Base-by-base conservation (phyloP, 805 yeast species). In the Candida chauliodis region DNA sequence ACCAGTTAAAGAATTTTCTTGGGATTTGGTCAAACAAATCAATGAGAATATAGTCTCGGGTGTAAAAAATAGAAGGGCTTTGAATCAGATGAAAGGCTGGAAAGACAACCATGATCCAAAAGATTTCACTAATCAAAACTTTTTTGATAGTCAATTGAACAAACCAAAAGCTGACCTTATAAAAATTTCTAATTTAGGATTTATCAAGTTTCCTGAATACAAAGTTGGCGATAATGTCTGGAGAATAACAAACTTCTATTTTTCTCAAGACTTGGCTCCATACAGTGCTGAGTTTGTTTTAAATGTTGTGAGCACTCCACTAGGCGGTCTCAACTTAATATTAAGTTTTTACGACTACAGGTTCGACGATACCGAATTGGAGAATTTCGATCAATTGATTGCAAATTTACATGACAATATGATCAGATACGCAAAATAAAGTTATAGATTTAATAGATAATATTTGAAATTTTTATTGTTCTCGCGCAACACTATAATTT, bases 121-220 rank as follows among this genome's bases (percentile, higher is more conserved):
- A 25, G 43, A 38, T 5, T 48, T 52, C 20, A 35, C 11, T 15
- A 55, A 58, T 30, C n/a, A 10, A 1, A 43, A 37, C 2, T 52
- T 57, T 24, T 66, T 66, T 37, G 46, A 48, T 3, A 20, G 34
- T 1, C 42, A 30, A 1, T 36, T 64, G 23, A 60, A 55, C 2
- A 45, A 50, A 8, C 50, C 53, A 5, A 58, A 58, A 40, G 53
- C 49, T 1, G 73, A 66, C 35, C 42, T 64, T 0, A 37, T 53
- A 15, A 66, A 66, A 39, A 36, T 62, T 31, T 66, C 71, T 14
- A 66, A 66, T 40, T 49, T 66, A 41, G 73, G 73, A 1, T 42
- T 53, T 6, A 48, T 55, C 7, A 52, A 50, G 4, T 33, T 50
- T n/a, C 59, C 64, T 1, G 42, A 36, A 1, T 45, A 45, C 30